Base-by-base conservation (phyloP, 352 stramenopile species). In the Pythium angustatum region DNA sequence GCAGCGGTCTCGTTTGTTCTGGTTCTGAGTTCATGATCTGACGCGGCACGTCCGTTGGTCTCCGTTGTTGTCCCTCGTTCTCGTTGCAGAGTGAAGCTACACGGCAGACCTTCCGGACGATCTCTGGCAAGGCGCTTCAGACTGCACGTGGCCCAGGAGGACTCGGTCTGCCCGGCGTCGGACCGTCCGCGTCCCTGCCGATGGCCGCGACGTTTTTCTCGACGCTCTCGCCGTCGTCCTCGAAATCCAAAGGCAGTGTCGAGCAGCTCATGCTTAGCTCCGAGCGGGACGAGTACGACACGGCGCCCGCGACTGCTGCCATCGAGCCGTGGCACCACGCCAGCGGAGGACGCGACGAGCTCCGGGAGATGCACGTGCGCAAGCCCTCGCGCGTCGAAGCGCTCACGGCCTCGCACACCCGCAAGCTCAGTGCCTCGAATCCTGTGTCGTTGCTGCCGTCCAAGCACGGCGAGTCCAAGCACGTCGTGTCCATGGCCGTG, bases 391-490 rank as follows among this genome's bases (percentile, higher is more conserved):
- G 21, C 8, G 34, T 15, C 15, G 26, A 54, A 27, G 3, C 24
- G 6, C 10, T 14, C 24, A 28, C 15, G 5, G n/a, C 26, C 5
- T 43, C 47, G 1, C 24, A 43, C 6, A 27, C 50, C 2, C 62
- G 62, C 6, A 53, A 58, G 31, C 19, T 61, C 0, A 69, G 62
- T n/a, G 62, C 62, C 1, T 61, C 62, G 17, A 69, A 69, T 31
- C 62, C 62, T 3, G 31, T 69, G 14, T 28, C 54, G 22, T 38
- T 69, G 3, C 15, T 40, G 19, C 24, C 27, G 9, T 27, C 27
- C 3, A 51, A 47, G 17, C 27, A 34, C 8, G 24, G 45, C 28
- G 33, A 41, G 19, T 22, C 45, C 26, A 52, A 34, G 17, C 33
- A 19, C 5, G 45, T 34, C 9, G 40, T 58, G 45, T 48, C 62